Evolutionary conservation across 192 early-diverging fungal genomes (phyloP).

Genomic region (Allomyces macrogynus): DNA sequence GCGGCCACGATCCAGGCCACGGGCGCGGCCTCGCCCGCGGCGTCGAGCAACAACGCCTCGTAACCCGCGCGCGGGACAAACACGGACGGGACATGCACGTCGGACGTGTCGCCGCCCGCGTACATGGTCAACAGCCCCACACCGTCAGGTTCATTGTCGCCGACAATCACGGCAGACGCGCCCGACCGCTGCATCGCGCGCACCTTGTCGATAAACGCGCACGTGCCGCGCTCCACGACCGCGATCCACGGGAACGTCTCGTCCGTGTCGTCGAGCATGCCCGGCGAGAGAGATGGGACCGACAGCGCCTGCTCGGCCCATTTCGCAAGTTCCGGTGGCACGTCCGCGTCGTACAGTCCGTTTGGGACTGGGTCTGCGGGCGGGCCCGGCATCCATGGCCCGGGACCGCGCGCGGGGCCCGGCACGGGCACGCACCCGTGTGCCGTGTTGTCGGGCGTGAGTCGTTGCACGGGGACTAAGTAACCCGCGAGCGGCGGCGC

Average conservation of each 20-base stretch:
- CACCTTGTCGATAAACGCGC: slow-evolving; percentile 78
- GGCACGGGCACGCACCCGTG: slow-evolving; percentile 32
- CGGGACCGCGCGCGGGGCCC: background rate
- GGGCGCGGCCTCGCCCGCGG: background rate
- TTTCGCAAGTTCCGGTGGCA: slow-evolving; percentile 13
- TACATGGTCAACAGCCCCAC: slow-evolving; percentile 67
- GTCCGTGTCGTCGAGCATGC: background rate
- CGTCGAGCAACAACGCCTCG: slow-evolving; percentile 18
- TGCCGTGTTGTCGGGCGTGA: slow-evolving; percentile 26
- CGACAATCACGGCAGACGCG: slow-evolving; percentile 68
- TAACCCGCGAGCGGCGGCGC: slow-evolving; percentile 13
- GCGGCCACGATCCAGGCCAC: background rate
- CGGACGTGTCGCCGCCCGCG: slow-evolving; percentile 55
- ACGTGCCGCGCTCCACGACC: slow-evolving; percentile 68
- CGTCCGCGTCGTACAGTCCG: background rate
- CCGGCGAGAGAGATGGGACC: too few relatives aligned
- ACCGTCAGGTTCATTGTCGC: slow-evolving; percentile 47
- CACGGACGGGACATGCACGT: slow-evolving; percentile 68
- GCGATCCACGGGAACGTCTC: slow-evolving; percentile 41
- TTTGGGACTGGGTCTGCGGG: background rate
- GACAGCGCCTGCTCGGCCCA: slow-evolving; percentile 4
- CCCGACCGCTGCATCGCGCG: slow-evolving; percentile 72
- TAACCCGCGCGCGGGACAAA: slow-evolving; percentile 60
- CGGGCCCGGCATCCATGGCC: too few relatives aligned
- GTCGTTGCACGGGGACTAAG: slow-evolving; percentile 33